Evolutionary conservation across 1,284 basidiomycete species (phyloP), one percentile per base, ranked within the genome.

Genomic region (Ganoderma resinaceum): DNA sequence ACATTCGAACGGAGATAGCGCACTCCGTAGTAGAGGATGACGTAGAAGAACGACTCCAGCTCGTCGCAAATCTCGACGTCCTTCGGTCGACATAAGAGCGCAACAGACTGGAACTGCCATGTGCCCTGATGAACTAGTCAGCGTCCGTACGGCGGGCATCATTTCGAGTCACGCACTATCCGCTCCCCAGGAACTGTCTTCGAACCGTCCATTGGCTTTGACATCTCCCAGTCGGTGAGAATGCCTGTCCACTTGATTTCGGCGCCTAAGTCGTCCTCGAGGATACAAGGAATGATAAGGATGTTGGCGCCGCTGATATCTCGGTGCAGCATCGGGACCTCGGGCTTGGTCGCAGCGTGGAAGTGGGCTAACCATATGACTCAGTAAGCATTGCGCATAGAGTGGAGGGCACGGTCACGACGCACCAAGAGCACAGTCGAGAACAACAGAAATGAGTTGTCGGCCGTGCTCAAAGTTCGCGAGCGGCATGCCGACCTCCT

Each of bases 401-500:
- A 16, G 18, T 16, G 18, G 18, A 20, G 42, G 42, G 8, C 8
- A 20, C 7, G 7, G 6, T 7, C 18, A 11, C 8, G 35, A 63
- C 69, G 6, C 38, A 70, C 69, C 66, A 0, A 26, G 3, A 14
- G 68, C 18, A 37, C 61, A 67, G n/a, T 67, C 63, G 2, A 52
- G 29, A 2, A 69, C 35, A 18, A 63, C 2, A 0, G 33, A 20
- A 1, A 64, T 38, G 12, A 69, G 61, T 23, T 66, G 61, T 3
- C 7, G 11, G 0, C 57, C 61, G 18, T 29, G 3, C 7, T 23
- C 1, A 33, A 69, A 66, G 14, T 66, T n/a, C 20, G 2, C 40
- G 18, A 74, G 57, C 53, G 70, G 65, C 69, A 73, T 40, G 66
- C 69, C 33, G 59, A 76, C 63, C 59, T 76, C 49, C 65, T 76